Conservation (phyloP, 176 grass and related monocot genomes). For the Hsuehochloa calcarea region DNA sequence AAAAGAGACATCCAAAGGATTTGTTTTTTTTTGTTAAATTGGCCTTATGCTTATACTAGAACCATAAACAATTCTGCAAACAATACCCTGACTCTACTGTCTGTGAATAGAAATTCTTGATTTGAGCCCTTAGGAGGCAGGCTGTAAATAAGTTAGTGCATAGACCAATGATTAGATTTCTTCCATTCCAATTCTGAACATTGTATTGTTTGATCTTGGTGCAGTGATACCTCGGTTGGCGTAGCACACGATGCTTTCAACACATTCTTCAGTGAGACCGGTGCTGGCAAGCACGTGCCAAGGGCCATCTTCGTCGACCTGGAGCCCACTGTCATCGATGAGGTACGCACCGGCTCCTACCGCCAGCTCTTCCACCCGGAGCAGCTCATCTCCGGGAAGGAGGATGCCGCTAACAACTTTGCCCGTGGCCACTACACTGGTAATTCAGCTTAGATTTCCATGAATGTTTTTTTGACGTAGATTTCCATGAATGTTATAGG, state of each 20-base stretch:
- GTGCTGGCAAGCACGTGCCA: slow-evolving; percentile 80
- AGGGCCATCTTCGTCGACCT: slow-evolving; percentile 93
- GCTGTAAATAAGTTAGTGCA: slow-evolving; percentile 3
- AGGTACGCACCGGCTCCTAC: slow-evolving; percentile 73
- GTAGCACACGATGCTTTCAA: slow-evolving; percentile 84
- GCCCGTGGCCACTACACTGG: slow-evolving; percentile 92
- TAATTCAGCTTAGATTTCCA: slow-evolving; percentile 22
- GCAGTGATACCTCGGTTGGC: slow-evolving; percentile 64
- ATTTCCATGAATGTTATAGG: not conserved
- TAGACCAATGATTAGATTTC: not conserved
- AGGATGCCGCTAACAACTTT: slow-evolving; percentile 96
- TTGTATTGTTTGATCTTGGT: slow-evolving; percentile 11
- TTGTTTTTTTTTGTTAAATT: slow-evolving; percentile 19
- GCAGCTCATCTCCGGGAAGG: slow-evolving; percentile 92
- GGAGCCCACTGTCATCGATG: slow-evolving; percentile 94
- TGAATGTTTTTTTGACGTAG: not conserved
- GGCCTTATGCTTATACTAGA: not conserved
- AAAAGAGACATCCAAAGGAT: not conserved
- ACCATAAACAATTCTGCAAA: slow-evolving; percentile 2
- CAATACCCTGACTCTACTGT: not conserved
- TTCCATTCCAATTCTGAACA: not conserved
- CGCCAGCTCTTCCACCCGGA: slow-evolving; percentile 95
- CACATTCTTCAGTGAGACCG: slow-evolving; percentile 94
- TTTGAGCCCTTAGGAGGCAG: not conserved
- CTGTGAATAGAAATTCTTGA: not conserved